Percentiles rank a stretch among this genome's conserved stretches.
Evolutionary conservation across 352 stramenopile species (phyloP).

Genomic region (Phytopythium montanum): DNA sequence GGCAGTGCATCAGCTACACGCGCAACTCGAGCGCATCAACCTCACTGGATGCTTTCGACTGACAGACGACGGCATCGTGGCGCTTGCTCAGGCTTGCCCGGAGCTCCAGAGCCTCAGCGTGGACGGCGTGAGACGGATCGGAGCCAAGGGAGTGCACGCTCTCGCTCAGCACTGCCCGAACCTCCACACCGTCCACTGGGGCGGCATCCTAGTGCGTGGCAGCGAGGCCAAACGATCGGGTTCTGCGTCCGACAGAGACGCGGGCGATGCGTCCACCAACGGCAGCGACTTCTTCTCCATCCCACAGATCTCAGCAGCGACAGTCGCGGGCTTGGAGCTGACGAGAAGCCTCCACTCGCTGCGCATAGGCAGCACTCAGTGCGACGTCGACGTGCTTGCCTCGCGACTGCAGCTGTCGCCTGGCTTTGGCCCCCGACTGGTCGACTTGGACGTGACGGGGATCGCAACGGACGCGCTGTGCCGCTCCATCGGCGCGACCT

Average conservation of each 20-base stretch:
- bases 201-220: constrained; percentile 56
- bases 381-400: constrained; percentile 43
- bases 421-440: constrained; percentile 21
- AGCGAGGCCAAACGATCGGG: neutral
- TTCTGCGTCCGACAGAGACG: neutral
- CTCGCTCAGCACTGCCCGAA: constrained; percentile 32
- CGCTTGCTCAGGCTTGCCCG: constrained; percentile 31
- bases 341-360: constrained; percentile 32
- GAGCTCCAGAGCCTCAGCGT: constrained; percentile 44
- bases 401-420: constrained; percentile 10
- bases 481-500: constrained; percentile 30
- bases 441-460: constrained; percentile 51
- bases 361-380: constrained; percentile 53
- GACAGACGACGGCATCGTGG: constrained; percentile 39
- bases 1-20: neutral
- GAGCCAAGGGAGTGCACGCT: constrained; percentile 16
- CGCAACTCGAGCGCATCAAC: constrained; percentile 26
- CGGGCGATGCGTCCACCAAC: neutral
- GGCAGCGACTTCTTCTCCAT: constrained; percentile 60
- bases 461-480: constrained; percentile 67
- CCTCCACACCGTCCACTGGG: constrained; percentile 42
- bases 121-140: constrained; percentile 55
- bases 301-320: constrained; percentile 32
- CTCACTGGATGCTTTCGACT: constrained; percentile 66
- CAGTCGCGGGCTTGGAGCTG: constrained; percentile 22